These are phyloP conservation scores for Phytophthora capsici DNA, from an alignment of 352 stramenopile species.

Conservation along the genomic window DNA sequence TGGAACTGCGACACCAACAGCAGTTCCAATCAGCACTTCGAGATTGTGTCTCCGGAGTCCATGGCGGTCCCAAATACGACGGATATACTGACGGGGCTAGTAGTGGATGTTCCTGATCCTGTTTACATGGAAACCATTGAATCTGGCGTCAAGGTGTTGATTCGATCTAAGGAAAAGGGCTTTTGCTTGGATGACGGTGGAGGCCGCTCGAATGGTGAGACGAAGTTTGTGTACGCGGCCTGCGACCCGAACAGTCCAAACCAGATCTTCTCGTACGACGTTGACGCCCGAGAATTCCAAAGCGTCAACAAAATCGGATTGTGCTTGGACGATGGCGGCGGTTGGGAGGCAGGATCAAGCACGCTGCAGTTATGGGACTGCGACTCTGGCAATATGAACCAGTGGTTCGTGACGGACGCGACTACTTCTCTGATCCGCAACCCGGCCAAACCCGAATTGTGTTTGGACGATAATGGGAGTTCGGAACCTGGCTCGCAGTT, in stretches of 20 bases:
- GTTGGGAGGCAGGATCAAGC: neutral
- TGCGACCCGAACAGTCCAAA: slow-evolving; percentile 35
- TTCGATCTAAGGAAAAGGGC: slow-evolving; percentile 22
- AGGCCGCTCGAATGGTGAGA: slow-evolving; percentile 23
- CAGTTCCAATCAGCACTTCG: slow-evolving; percentile 28
- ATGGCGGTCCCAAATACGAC: neutral
- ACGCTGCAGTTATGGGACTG: slow-evolving; percentile 24
- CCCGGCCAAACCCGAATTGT: slow-evolving; percentile 29
- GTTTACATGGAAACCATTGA: slow-evolving; percentile 10
- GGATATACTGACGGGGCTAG: neutral
- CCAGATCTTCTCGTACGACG: slow-evolving; percentile 42
- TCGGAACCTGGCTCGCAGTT: slow-evolving; percentile 1
- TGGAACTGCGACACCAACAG: slow-evolving; percentile 24
- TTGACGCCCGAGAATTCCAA: slow-evolving; percentile 19
- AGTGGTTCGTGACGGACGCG: slow-evolving; percentile 31
- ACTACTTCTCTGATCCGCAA: slow-evolving; percentile 29
- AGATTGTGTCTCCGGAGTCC: slow-evolving; percentile 21
- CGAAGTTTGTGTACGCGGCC: slow-evolving; percentile 28
- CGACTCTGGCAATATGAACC: slow-evolving; percentile 29
- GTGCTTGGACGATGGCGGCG: slow-evolving; percentile 40
- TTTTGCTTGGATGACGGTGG: slow-evolving; percentile 44
- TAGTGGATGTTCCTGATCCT: neutral
- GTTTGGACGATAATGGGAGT: slow-evolving; percentile 27
- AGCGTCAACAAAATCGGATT: slow-evolving; percentile 30
- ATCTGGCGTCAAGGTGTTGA: slow-evolving; percentile 13